Percentiles rank a stretch among this genome's conserved stretches.
These are phyloP conservation scores for Capronia coronata DNA, from an alignment of 2,329 filamentous ascomycete genomes.

Conservation along the genomic window DNA sequence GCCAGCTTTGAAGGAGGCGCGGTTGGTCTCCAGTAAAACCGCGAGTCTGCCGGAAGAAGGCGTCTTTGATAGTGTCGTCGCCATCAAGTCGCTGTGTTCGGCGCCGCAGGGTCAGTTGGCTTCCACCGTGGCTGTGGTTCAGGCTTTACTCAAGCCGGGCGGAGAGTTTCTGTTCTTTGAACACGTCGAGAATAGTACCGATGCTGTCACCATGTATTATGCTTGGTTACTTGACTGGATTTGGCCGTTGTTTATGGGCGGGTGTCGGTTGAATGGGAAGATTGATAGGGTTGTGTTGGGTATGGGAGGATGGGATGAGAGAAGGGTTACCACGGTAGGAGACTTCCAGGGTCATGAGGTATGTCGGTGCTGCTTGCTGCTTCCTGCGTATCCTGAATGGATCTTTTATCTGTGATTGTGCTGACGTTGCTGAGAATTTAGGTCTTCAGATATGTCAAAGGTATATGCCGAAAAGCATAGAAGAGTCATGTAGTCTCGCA, in stretches of 20 bases:
- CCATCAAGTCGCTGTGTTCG: conserved; percentile 42
- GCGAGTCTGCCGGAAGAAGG: conserved; percentile 36
- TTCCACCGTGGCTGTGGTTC: conserved; percentile 35
- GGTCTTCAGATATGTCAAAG: conserved; percentile 24
- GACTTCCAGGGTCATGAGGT: conserved; percentile 21
- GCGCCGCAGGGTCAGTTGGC: conserved; percentile 19
- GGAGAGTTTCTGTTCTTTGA: conserved; percentile 46
- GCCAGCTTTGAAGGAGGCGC: conserved; percentile 41
- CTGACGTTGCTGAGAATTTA: not conserved
- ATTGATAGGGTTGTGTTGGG: conserved; percentile 21
- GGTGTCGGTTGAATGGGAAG: conserved; percentile 25
- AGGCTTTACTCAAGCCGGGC: conserved; percentile 41
- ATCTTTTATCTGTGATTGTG: not conserved
- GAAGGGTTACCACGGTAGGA: conserved; percentile 11
- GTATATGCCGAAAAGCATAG: conserved; percentile 17
- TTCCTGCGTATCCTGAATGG: not conserved
- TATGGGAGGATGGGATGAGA: conserved; percentile 21
- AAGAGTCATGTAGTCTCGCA: too few species aligned
- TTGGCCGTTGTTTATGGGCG: conserved; percentile 26
- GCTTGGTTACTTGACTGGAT: conserved; percentile 24
- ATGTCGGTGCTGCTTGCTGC: not conserved
- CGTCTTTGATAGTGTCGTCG: conserved; percentile 40
- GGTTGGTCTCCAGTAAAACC: conserved; percentile 35
- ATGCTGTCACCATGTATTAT: conserved; percentile 18
- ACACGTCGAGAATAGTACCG: conserved; percentile 30